Evolutionary conservation across 2,329 filamentous ascomycete genomes (phyloP).

Genomic region (Fonsecaea multimorphosa): DNA sequence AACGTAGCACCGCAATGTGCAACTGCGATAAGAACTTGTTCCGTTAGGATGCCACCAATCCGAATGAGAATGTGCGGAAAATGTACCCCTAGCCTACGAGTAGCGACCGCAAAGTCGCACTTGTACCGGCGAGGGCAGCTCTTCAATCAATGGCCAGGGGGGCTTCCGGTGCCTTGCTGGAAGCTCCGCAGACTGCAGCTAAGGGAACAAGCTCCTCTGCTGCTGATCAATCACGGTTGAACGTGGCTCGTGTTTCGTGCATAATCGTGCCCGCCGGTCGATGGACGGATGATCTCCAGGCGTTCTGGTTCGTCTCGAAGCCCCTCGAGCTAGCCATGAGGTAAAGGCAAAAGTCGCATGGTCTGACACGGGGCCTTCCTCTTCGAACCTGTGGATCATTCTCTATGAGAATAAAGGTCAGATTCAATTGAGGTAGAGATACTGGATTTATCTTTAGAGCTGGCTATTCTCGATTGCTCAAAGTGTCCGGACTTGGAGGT

Average conservation of each 20-base stretch:
- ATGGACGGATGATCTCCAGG: conserved; percentile 12
- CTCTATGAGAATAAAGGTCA: not conserved
- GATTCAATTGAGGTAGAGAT: not conserved
- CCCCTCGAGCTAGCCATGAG: conserved; percentile 7
- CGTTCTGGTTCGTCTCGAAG: conserved; percentile 11
- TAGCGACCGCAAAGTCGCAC: not conserved
- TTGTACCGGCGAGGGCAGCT: not conserved
- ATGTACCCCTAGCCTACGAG: not conserved
- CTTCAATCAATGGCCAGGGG: not conserved
- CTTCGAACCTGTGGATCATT: not conserved
- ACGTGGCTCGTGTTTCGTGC: not conserved
- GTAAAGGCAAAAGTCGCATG: not conserved
- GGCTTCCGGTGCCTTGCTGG: not conserved
- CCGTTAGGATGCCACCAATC: not conserved
- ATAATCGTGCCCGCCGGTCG: not conserved
- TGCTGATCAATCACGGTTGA: conserved; percentile 6
- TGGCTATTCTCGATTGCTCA: not conserved
- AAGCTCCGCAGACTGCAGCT: conserved; percentile 1
- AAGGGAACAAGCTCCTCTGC: conserved; percentile 1
- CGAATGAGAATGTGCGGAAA: not conserved
- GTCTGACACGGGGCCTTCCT: not conserved
- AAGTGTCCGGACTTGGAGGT: not conserved
- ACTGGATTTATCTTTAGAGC: not conserved
- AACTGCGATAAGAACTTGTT: not conserved
- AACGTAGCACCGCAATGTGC: not conserved